Evolutionary conservation across 1,139 yeast species (phyloP).

Genomic region (Taphrina pruni): DNA sequence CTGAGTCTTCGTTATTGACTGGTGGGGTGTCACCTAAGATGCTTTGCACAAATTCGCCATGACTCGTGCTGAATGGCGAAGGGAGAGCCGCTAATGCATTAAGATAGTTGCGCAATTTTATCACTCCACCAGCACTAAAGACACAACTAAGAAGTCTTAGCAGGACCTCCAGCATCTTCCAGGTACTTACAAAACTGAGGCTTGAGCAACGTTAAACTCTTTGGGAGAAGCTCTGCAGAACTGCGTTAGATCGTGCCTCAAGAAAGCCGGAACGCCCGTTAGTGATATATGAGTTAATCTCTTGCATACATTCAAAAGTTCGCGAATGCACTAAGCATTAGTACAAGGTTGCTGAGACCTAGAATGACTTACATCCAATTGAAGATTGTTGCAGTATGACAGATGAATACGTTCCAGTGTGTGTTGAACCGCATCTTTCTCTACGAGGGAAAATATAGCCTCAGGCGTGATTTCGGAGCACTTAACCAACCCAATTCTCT

Average conservation of each 20-base stretch:
- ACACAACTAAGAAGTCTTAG: constrained; percentile 61
- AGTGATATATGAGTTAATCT: constrained; percentile 84
- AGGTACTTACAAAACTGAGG: constrained; percentile 61
- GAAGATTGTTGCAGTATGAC: constrained; percentile 83
- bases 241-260: constrained; percentile 81
- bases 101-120: constrained; percentile 68
- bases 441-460: constrained; percentile 78
- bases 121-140: constrained; percentile 89
- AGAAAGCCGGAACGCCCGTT: constrained; percentile 89
- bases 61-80: background rate
- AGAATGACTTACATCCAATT: constrained; percentile 50
- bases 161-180: background rate
- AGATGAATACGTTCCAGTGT: constrained; percentile 89
- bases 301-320: constrained; percentile 79
- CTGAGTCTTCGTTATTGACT: background rate
- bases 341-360: background rate
- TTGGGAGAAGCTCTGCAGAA: constrained; percentile 95
- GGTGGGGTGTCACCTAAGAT: background rate
- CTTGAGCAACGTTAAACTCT: constrained; percentile 87
- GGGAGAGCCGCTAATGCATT: constrained; percentile 47
- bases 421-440: constrained; percentile 70
- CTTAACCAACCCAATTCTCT: constrained; percentile 91
- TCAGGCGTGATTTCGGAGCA: constrained; percentile 86
- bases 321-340: constrained; percentile 51
- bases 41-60: background rate